Evolutionary conservation across 192 early-diverging fungal species (phyloP).

Genomic region (Rhizoclosmatium globosum): DNA sequence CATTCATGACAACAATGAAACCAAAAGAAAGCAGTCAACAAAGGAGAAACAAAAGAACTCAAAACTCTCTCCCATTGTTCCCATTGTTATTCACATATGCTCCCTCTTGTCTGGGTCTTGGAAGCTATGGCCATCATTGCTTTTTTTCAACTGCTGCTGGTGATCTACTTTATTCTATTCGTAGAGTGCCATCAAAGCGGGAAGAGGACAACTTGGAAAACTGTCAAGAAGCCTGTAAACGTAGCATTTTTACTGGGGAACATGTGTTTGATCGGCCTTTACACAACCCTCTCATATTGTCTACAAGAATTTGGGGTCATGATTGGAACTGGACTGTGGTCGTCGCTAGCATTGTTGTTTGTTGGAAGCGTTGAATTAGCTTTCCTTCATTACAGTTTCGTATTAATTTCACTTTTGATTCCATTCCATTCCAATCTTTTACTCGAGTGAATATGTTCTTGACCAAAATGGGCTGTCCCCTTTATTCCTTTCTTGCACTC

Average conservation of each 20-base stretch:
- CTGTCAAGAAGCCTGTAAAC: background rate
- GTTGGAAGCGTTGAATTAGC: background rate
- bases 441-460: too few relatives aligned
- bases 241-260: background rate
- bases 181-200: background rate
- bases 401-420: background rate
- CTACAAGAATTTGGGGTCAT: background rate
- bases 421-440: too few relatives aligned
- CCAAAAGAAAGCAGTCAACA: too few relatives aligned
- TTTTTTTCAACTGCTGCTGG: background rate
- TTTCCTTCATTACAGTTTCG: background rate
- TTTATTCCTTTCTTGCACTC: too few relatives aligned
- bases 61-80: too few relatives aligned
- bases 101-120: background rate
- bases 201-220: background rate
- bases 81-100: too few relatives aligned
- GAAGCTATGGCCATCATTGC: background rate
- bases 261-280: background rate
- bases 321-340: background rate
- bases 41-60: too few relatives aligned
- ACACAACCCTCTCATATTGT: background rate
- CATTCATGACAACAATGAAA: too few relatives aligned
- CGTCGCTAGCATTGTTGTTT: background rate
- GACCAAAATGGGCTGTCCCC: too few relatives aligned
- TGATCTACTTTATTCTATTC: background rate